Evolutionary conservation across 495 filamentous ascomycete genomes (phyloP).

Genomic region (Tirmania nivea): DNA sequence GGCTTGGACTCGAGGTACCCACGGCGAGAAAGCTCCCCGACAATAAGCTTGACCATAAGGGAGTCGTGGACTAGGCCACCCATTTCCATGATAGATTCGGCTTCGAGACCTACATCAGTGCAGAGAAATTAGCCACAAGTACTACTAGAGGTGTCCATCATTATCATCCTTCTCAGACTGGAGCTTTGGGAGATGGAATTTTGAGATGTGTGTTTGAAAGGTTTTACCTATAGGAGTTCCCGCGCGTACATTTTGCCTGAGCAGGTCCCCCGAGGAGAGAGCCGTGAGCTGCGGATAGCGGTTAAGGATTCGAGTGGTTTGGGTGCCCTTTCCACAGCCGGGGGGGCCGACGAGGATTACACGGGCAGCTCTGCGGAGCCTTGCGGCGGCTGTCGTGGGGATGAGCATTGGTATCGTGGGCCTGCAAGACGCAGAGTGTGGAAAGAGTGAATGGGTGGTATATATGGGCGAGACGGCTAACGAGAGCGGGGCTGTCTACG

Average conservation of each 20-base stretch:
- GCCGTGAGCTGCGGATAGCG: constrained; percentile 74
- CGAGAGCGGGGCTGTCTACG: no score
- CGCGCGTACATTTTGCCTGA: constrained; percentile 77
- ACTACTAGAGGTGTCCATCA: not conserved
- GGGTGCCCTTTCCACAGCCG: constrained; percentile 80
- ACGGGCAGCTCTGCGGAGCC: constrained; percentile 62
- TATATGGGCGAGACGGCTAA: no score
- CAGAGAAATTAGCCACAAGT: not conserved
- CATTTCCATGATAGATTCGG: constrained; percentile 63
- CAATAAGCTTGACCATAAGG: constrained; percentile 78
- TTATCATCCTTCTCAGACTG: not conserved
- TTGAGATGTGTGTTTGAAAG: not conserved
- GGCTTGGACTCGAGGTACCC: constrained; percentile 45
- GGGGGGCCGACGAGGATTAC: constrained; percentile 93
- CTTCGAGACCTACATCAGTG: constrained; percentile 47
- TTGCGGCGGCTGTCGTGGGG: constrained; percentile 19
- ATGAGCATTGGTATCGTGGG: not conserved
- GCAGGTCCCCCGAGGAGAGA: constrained; percentile 80
- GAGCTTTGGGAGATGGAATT: not conserved
- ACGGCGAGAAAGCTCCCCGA: constrained; percentile 57
- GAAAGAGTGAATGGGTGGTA: no score
- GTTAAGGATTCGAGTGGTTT: constrained; percentile 66
- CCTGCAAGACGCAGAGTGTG: no score
- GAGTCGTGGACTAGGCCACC: constrained; percentile 71
- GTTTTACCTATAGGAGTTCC: constrained; percentile 61